These are phyloP conservation scores for Candida namnaoensis DNA, from an alignment of 805 yeast species.

Conservation along the genomic window DNA sequence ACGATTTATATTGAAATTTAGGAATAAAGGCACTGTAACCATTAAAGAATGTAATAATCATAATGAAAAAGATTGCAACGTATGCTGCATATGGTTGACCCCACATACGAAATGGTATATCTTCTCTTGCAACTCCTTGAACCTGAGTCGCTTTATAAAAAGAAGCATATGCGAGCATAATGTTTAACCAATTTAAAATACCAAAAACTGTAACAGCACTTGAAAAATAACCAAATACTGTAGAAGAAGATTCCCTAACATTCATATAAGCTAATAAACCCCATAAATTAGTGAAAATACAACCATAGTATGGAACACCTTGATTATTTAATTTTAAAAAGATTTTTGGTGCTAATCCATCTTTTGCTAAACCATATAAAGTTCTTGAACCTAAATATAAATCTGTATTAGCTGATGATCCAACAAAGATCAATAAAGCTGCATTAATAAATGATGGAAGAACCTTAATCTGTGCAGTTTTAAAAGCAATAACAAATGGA, in stretches of 20 bases:
- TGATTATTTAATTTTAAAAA: conserved; percentile 37
- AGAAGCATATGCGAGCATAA: conserved; percentile 51
- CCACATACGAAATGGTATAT: conserved; percentile 52
- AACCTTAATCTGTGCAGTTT: conserved; percentile 38
- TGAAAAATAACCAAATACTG: conserved; percentile 55
- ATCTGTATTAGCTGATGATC: conserved; percentile 24
- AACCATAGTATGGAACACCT: conserved; percentile 51
- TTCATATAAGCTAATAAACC: conserved; percentile 61
- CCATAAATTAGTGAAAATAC: conserved; percentile 39
- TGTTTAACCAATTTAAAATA: conserved; percentile 60
- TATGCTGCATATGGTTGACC: conserved; percentile 58
- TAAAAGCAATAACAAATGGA: conserved; percentile 41
- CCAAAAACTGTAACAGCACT: conserved; percentile 68
- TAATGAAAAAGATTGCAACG: conserved; percentile 35
- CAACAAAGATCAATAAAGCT: conserved; percentile 36
- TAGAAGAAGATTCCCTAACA: conserved; percentile 42
- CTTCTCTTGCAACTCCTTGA: conserved; percentile 50
- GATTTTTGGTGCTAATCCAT: conserved; percentile 42
- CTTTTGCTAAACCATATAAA: conserved; percentile 35
- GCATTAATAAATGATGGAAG: conserved; percentile 41
- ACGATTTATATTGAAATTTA: conserved; percentile 39
- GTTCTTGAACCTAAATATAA: conserved; percentile 18
- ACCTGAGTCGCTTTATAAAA: conserved; percentile 54
- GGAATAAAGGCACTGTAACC: conserved; percentile 36
- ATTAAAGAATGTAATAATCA: conserved; percentile 28